These are phyloP conservation scores for Bisporella sp. DNA, from an alignment of 2,329 filamentous ascomycete genomes.

Conservation along the genomic window DNA sequence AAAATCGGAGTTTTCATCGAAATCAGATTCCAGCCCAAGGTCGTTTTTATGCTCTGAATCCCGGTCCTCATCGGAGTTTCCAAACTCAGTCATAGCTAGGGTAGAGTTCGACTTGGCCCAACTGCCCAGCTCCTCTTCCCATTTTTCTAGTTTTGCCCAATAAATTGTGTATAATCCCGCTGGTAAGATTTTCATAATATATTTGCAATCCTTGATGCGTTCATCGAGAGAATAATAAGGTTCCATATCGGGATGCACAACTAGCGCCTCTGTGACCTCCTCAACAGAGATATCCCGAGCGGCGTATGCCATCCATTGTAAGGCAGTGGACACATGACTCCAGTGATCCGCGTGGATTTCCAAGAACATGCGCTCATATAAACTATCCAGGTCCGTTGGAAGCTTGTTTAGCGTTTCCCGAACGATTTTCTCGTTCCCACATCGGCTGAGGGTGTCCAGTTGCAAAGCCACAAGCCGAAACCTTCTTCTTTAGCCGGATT, in stretches of 20 bases:
- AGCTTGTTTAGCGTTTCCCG: constrained; percentile 1
- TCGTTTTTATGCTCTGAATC: no score
- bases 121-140: neutral
- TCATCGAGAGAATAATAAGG: neutral
- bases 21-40: neutral
- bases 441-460: neutral
- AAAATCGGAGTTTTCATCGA: neutral
- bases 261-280: constrained; percentile 2
- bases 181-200: neutral
- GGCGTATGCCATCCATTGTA: constrained; percentile 19
- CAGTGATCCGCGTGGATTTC: constrained; percentile 1
- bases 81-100: no score
- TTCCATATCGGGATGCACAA: neutral
- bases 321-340: constrained; percentile 3
- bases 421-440: neutral
- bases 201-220: neutral
- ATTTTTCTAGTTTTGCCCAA: neutral
- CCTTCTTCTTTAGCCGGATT: no score
- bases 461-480: no score
- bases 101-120: neutral
- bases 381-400: constrained; percentile 8
- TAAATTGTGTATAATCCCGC: neutral
- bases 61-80: no score
- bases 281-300: neutral
- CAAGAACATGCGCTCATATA: constrained; percentile 7